Percentiles rank a stretch among this genome's conserved stretches.
Evolutionary conservation across 345 rosid species (phyloP).

Genomic region (Pelargonium nanum): DNA sequence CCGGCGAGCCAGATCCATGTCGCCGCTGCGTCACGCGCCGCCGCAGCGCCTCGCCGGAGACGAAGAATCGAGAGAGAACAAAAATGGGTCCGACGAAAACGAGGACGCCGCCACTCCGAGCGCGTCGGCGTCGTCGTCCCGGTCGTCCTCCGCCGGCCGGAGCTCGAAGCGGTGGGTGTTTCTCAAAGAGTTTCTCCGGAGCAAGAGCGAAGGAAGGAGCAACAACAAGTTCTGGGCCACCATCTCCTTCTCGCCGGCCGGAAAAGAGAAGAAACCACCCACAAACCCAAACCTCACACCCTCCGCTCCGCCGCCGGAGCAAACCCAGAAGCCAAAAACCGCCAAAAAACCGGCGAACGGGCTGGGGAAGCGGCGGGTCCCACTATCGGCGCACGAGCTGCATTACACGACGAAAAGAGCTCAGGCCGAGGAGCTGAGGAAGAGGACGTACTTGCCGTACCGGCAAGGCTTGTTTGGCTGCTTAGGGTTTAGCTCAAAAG

Average conservation of each 20-base stretch:
- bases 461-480: slow-evolving; percentile 40
- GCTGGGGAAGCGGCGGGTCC: slow-evolving; percentile 19
- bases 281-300: neutral
- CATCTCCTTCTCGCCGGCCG: slow-evolving; percentile 50
- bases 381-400: slow-evolving; percentile 34
- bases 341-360: slow-evolving; percentile 39
- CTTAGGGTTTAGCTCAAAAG: too few relatives aligned
- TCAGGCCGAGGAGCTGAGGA: slow-evolving; percentile 42
- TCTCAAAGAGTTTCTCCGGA: slow-evolving; percentile 71
- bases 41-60: slow-evolving; percentile 22
- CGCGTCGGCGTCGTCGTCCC: slow-evolving; percentile 57
- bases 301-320: neutral
- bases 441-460: slow-evolving; percentile 36
- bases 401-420: slow-evolving; percentile 35
- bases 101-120: slow-evolving; percentile 22
- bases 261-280: slow-evolving; percentile 49
- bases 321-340: neutral
- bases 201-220: slow-evolving; percentile 92
- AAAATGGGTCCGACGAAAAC: neutral
- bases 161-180: slow-evolving; percentile 94
- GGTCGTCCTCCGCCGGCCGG: slow-evolving; percentile 83
- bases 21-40: slow-evolving; percentile 49
- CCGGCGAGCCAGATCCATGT: slow-evolving; percentile 81
- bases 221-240: slow-evolving; percentile 68
- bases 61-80: neutral